Base-by-base conservation (phyloP, 2,329 filamentous ascomycete genomes). In the Metarhizium brunneum region DNA sequence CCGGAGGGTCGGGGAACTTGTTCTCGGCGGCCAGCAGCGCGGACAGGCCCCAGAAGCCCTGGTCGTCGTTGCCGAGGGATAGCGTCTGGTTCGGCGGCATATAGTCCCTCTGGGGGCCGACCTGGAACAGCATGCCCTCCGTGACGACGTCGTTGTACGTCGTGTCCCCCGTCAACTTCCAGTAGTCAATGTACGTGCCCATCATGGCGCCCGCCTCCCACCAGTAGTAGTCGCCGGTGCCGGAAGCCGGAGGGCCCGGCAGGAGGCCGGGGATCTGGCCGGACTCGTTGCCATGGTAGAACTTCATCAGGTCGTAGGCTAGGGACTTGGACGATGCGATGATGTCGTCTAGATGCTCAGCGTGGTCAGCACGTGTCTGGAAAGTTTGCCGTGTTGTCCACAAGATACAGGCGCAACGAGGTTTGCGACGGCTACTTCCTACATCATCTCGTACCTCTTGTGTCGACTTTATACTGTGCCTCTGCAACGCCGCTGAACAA, bases 21-120 rank as follows among this genome's bases (percentile, higher is more conserved):
- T 74, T 66, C 61, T 84, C 81, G 16, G 78, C 79, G 1, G 80
- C 81, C 18, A 74, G 71, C 73, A 84, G 85, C 72, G 53, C 81
- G 75, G 54, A 86, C 76, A 85, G 76, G 47, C 77, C 83, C 83
- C 83, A 86, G 68, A 84, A 84, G 14, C 75, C 79, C 68, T 86
- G 83, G 63, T 86, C 83, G 59, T 86, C 83, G 64, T 85, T 86
- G 56, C 82, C 82, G 54, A 78, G 68, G 2, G 72, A 73, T 4
- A 69, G 66, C 1, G 77, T 78, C 55, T 75, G 71, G 66, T 81
- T 81, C 14, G 64, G 61, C 2, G 80, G 80, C 75, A 80, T 79
- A 64, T 76, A 84, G 61, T 82, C 74, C 47, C 73, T 62, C 55
- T 77, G 71, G 4, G 72, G 70, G 13, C 79, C 80, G 43, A 73